These are phyloP conservation scores for Mycena pura DNA, from an alignment of 768 basidiomycete species.

Conservation along the genomic window DNA sequence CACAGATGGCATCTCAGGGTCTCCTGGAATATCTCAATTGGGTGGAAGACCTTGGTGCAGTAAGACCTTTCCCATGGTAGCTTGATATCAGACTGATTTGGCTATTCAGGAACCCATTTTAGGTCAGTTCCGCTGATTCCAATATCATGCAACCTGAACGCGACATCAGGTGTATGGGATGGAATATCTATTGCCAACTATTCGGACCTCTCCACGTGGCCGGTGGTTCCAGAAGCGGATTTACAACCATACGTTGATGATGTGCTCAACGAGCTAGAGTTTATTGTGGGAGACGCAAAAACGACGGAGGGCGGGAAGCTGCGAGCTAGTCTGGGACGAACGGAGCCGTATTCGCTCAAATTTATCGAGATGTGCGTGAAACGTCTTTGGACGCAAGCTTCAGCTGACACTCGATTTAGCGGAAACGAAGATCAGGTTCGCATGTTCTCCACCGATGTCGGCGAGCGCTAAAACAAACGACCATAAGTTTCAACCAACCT, in stretches of 20 bases:
- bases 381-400: not conserved
- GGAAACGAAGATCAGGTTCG: conserved; percentile 42
- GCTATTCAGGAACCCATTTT: conserved; percentile 38
- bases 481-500: conserved; percentile 36
- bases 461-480: not conserved
- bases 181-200: conserved; percentile 41
- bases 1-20: conserved; percentile 28
- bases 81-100: not conserved
- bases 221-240: conserved; percentile 39
- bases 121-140: conserved; percentile 23
- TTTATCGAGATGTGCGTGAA: conserved; percentile 56
- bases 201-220: conserved; percentile 44
- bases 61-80: conserved; percentile 16
- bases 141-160: not conserved
- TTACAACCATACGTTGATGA: conserved; percentile 28
- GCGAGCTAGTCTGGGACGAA: conserved; percentile 60
- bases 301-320: conserved; percentile 47
- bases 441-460: not conserved
- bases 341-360: conserved; percentile 54
- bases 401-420: conserved; percentile 18
- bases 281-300: conserved; percentile 56
- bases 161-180: conserved; percentile 32
- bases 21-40: conserved; percentile 51
- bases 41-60: conserved; percentile 46
- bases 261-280: conserved; percentile 54